Percentiles rank a stretch among this genome's conserved stretches.
Conservation (phyloP, 768 basidiomycete genomes). For the Russula virescens region DNA sequence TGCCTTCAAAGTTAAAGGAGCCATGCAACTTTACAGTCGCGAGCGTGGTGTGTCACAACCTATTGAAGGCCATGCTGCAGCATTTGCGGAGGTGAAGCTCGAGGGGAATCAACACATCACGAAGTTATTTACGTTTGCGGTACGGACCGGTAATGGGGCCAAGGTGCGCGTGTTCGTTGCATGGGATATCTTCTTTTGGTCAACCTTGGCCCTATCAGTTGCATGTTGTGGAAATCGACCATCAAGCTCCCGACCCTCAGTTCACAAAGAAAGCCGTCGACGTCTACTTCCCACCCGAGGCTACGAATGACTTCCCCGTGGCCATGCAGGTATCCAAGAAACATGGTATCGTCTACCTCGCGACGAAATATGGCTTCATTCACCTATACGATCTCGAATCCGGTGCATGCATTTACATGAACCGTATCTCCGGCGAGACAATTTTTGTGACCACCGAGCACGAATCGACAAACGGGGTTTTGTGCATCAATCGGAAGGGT, state of each 20-base stretch:
- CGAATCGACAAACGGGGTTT: slow-evolving; percentile 89
- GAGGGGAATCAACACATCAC: slow-evolving; percentile 83
- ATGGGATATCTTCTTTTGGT: not conserved
- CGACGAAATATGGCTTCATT: slow-evolving; percentile 99
- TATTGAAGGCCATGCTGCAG: slow-evolving; percentile 97
- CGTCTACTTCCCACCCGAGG: slow-evolving; percentile 98
- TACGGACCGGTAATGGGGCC: slow-evolving; percentile 93
- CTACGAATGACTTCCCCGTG: slow-evolving; percentile 97
- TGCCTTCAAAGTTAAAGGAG: slow-evolving; percentile 97
- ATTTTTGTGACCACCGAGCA: slow-evolving; percentile 99
- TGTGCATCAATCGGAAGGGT: slow-evolving; percentile 99
- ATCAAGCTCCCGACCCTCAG: slow-evolving; percentile 83
- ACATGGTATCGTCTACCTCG: slow-evolving; percentile 94
- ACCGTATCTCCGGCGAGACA: slow-evolving; percentile 98
- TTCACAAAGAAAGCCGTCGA: slow-evolving; percentile 98
- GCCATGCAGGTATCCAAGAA: slow-evolving; percentile 98
- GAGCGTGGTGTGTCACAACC: slow-evolving; percentile 94
- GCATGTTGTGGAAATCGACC: slow-evolving; percentile 97
- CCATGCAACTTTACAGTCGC: slow-evolving; percentile 94
- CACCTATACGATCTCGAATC: slow-evolving; percentile 98
- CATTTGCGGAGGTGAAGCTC: slow-evolving; percentile 87
- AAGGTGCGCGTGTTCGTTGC: slow-evolving; percentile 55
- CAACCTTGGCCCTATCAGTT: slow-evolving; percentile 47
- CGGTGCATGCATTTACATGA: slow-evolving; percentile 99
- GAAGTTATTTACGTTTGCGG: slow-evolving; percentile 93